Conservation (phyloP, 345 rosid genomes). For the Cardamine resedifolia region DNA sequence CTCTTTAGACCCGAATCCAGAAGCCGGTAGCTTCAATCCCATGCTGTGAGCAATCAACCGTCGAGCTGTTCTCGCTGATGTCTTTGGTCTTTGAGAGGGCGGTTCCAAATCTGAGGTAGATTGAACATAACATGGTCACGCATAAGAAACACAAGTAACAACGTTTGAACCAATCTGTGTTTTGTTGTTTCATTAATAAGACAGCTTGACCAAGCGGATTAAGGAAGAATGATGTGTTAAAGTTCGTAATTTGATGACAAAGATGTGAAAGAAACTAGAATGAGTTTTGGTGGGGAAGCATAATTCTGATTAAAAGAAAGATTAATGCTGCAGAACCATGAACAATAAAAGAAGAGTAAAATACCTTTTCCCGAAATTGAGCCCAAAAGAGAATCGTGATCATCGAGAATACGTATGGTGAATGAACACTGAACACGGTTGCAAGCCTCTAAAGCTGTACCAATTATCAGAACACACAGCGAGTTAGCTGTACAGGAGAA, state of each 20-base stretch:
- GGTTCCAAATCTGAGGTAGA: conserved; percentile 74
- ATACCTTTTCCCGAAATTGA: conserved; percentile 66
- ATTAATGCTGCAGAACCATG: background rate
- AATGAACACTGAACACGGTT: conserved; percentile 58
- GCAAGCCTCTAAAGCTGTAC: conserved; percentile 77
- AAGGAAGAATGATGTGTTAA: background rate
- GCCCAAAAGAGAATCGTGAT: conserved; percentile 59
- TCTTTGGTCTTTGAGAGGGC: conserved; percentile 79
- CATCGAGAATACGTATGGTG: conserved; percentile 60
- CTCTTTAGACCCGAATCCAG: conserved; percentile 63
- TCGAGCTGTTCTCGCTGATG: conserved; percentile 92
- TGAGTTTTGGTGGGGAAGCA: background rate
- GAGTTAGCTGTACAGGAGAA: background rate
- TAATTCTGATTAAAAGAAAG: background rate
- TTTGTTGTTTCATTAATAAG: background rate
- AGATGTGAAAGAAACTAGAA: background rate
- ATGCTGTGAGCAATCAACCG: conserved; percentile 89
- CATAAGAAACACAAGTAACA: background rate
- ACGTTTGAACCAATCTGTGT: background rate
- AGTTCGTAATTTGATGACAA: background rate
- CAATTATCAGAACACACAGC: conserved; percentile 29
- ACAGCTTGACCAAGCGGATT: background rate
- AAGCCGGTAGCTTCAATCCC: conserved; percentile 73
- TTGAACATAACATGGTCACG: background rate
- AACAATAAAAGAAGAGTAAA: background rate